These are phyloP conservation scores for Coniochaeta prunicola DNA, from an alignment of 2,329 filamentous ascomycete species.

Conservation along the genomic window DNA sequence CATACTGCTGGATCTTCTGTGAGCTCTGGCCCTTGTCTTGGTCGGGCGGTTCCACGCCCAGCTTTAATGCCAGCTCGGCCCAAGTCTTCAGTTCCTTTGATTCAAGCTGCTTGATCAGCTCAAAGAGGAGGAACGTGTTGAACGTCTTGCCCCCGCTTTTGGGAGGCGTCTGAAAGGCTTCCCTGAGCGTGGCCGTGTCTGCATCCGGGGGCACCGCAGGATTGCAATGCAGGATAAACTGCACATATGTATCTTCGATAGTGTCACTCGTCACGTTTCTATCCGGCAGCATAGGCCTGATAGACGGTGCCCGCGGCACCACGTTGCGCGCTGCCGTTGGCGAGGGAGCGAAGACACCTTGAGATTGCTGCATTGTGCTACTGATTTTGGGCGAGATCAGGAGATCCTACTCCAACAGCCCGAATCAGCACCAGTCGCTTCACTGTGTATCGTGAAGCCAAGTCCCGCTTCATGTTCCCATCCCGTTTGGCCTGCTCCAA, in stretches of 20 bases:
- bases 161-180: slow-evolving; percentile 71
- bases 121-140: slow-evolving; percentile 67
- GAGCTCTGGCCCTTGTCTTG: slow-evolving; percentile 77
- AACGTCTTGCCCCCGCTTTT: slow-evolving; percentile 86
- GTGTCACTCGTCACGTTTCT: slow-evolving; percentile 60
- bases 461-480: neutral
- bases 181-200: slow-evolving; percentile 64
- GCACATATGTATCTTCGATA: slow-evolving; percentile 75
- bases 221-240: slow-evolving; percentile 88
- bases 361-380: neutral
- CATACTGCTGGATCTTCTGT: slow-evolving; percentile 93
- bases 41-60: slow-evolving; percentile 84
- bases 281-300: slow-evolving; percentile 44
- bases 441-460: neutral
- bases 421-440: neutral
- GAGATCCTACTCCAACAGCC: neutral
- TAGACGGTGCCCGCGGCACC: neutral
- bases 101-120: slow-evolving; percentile 73
- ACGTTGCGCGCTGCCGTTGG: neutral
- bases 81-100: slow-evolving; percentile 84
- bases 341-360: neutral
- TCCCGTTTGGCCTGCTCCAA: neutral
- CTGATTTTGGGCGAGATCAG: neutral
- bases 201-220: slow-evolving; percentile 65
- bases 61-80: slow-evolving; percentile 76